These are phyloP conservation scores for Tulasnella sp. DNA, from an alignment of 768 basidiomycete species.

Conservation along the genomic window DNA sequence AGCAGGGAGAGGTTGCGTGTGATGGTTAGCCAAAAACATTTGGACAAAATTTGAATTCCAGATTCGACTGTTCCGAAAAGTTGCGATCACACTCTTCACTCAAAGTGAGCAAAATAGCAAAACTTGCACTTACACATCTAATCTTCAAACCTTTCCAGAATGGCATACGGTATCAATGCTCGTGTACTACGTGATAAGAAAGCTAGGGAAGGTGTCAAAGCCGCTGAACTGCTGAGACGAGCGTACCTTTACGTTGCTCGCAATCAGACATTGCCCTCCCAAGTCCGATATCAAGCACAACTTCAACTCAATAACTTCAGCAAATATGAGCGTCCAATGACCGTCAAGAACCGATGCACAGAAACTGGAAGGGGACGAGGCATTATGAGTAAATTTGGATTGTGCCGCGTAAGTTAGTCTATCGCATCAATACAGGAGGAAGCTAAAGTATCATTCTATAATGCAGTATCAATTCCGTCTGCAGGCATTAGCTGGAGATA, in stretches of 20 bases:
- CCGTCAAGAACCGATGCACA: constrained; percentile 78
- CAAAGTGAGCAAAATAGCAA: no score
- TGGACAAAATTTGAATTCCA: no score
- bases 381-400: constrained; percentile 75
- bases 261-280: constrained; percentile 76
- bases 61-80: no score
- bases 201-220: constrained; percentile 32
- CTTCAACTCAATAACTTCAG: constrained; percentile 82
- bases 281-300: constrained; percentile 87
- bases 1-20: no score
- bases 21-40: no score
- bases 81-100: no score
- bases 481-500: constrained; percentile 66
- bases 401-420: constrained; percentile 50
- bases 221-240: constrained; percentile 68
- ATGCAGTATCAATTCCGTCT: constrained; percentile 77
- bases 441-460: neutral
- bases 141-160: neutral
- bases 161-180: constrained; percentile 14
- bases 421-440: neutral
- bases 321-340: constrained; percentile 68
- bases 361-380: constrained; percentile 81
- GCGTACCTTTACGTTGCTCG: constrained; percentile 91
- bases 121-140: neutral
- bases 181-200: constrained; percentile 16